Evolutionary conservation across 192 early-diverging fungal genomes (phyloP).

Genomic region (Phlyctochytrium bullatum): DNA sequence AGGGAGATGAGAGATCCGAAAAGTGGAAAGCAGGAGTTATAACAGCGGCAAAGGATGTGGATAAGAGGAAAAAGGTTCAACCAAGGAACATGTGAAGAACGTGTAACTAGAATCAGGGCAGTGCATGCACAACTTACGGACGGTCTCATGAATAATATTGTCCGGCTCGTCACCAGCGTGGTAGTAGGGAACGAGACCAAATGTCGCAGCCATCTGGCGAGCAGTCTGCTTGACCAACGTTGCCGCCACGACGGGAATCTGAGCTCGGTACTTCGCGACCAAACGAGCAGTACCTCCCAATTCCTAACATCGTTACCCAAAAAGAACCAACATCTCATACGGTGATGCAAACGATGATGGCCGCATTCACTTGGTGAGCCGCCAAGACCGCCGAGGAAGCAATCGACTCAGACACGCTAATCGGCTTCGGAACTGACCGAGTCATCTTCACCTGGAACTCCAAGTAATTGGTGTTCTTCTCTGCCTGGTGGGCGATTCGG

Average conservation of each 20-base stretch:
- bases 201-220: conserved; percentile 47
- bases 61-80: too few relatives aligned
- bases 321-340: conserved; percentile 13
- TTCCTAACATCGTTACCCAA: conserved; percentile 14
- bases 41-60: too few relatives aligned
- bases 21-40: too few relatives aligned
- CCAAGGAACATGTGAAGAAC: too few relatives aligned
- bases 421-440: conserved; percentile 53
- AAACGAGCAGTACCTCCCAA: conserved; percentile 52
- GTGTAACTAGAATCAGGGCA: not conserved
- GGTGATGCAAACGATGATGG: conserved; percentile 53
- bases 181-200: conserved; percentile 54
- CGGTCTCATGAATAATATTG: conserved; percentile 37
- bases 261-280: conserved; percentile 58
- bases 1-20: not conserved
- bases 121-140: conserved; percentile 26
- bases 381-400: conserved; percentile 53
- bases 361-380: conserved; percentile 52
- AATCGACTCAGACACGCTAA: conserved; percentile 56
- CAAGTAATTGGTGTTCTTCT: conserved; percentile 58
- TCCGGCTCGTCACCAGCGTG: conserved; percentile 32
- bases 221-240: conserved; percentile 51
- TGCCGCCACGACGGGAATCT: conserved; percentile 55
- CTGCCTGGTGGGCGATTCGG: conserved; percentile 48
- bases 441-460: conserved; percentile 60